Percentiles rank a stretch among this genome's conserved stretches.
Evolutionary conservation across 1,139 yeast genomes (phyloP).

Genomic region (Candida smagusa): DNA sequence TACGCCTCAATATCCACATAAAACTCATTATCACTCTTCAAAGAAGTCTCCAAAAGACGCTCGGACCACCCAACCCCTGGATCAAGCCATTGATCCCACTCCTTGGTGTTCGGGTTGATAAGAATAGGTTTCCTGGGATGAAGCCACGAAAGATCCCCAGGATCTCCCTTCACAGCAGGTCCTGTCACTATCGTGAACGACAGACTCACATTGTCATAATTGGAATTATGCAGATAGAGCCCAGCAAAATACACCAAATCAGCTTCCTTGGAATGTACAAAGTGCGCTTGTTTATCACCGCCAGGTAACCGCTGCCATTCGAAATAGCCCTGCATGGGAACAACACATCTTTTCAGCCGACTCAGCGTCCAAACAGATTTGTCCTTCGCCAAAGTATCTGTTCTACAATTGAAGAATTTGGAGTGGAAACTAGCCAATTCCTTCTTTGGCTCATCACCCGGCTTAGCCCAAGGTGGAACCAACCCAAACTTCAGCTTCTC

Average conservation of each 20-base stretch:
- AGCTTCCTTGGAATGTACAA: slow-evolving; percentile 49
- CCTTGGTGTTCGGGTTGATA: slow-evolving; percentile 51
- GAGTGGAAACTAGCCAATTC: slow-evolving; percentile 33
- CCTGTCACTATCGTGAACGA: slow-evolving; percentile 74
- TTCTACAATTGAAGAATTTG: slow-evolving; percentile 58
- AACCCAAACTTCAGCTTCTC: slow-evolving; percentile 45
- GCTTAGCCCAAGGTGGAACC: slow-evolving; percentile 43
- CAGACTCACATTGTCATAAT: slow-evolving; percentile 27
- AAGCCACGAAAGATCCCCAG: slow-evolving; percentile 56
- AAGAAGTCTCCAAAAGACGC: slow-evolving; percentile 30
- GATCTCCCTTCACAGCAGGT: slow-evolving; percentile 49
- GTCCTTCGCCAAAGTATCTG: slow-evolving; percentile 47
- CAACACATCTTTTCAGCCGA: slow-evolving; percentile 53
- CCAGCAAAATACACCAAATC: slow-evolving; percentile 71
- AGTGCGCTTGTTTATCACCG: slow-evolving; percentile 58
- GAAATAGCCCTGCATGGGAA: slow-evolving; percentile 80
- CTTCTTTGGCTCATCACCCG: slow-evolving; percentile 22
- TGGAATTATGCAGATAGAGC: slow-evolving; percentile 49
- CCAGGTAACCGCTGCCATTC: slow-evolving; percentile 60
- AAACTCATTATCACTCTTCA: slow-evolving; percentile 39
- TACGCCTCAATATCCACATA: slow-evolving; percentile 47
- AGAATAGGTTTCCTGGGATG: slow-evolving; percentile 79
- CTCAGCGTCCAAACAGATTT: slow-evolving; percentile 51
- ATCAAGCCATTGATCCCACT: slow-evolving; percentile 64
- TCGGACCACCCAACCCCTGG: slow-evolving; percentile 41